These are phyloP conservation scores for Fistulifera solaris DNA, from an alignment of 108 stramenopile species.

Conservation along the genomic window DNA sequence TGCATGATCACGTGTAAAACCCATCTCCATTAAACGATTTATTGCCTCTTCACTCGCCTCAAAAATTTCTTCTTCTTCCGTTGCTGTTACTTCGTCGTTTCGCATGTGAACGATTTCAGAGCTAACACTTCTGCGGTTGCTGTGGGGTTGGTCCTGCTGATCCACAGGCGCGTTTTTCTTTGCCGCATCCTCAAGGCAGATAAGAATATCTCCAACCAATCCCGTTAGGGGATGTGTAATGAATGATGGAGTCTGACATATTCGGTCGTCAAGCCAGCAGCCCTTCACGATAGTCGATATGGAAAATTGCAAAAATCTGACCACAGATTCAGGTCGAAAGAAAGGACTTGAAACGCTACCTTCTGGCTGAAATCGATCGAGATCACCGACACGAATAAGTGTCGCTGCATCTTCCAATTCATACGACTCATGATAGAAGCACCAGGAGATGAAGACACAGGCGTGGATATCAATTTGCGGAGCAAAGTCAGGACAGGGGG, in stretches of 20 bases:
- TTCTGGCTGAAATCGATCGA: slow-evolving; percentile 5
- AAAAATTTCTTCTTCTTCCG: slow-evolving; percentile 37
- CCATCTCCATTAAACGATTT: slow-evolving; percentile 75
- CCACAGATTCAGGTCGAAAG: slow-evolving; percentile 25
- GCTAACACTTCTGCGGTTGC: slow-evolving; percentile 10
- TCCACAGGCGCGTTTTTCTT: slow-evolving; percentile 17
- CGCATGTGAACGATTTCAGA: slow-evolving; percentile 5
- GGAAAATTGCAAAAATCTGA: slow-evolving; percentile 31
- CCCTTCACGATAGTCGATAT: slow-evolving; percentile 36
- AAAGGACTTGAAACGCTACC: slow-evolving; percentile 7
- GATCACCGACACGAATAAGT: slow-evolving; percentile 12
- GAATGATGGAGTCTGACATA: slow-evolving; percentile 44
- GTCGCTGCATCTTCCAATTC: slow-evolving; percentile 31
- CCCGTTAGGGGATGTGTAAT: slow-evolving; percentile 47
- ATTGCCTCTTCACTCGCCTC: slow-evolving; percentile 73
- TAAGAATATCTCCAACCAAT: slow-evolving; percentile 46
- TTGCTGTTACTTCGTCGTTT: not conserved
- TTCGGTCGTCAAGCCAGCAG: slow-evolving; percentile 44
- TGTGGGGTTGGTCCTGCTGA: slow-evolving; percentile 7
- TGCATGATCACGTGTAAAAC: slow-evolving; percentile 82
- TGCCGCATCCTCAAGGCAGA: slow-evolving; percentile 48
- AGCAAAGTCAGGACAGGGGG: slow-evolving; percentile 52
- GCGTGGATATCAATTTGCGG: slow-evolving; percentile 42
- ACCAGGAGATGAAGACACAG: slow-evolving; percentile 36
- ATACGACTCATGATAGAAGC: slow-evolving; percentile 40